Conservation (phyloP, 495 filamentous ascomycete species). For the Chlorociboria aeruginascens region DNA sequence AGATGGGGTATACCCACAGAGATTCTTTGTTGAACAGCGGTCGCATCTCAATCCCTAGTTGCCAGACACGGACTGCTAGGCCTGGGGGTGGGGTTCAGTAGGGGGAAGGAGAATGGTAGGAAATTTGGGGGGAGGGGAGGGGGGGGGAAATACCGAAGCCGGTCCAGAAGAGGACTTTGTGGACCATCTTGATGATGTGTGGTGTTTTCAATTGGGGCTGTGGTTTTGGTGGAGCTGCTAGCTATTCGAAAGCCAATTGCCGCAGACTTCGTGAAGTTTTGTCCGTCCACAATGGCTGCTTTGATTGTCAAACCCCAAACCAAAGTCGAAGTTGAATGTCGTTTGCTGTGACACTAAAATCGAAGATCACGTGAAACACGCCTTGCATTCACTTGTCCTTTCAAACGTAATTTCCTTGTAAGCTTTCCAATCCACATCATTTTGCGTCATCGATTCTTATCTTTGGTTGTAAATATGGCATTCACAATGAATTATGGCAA, state of each 20-base stretch:
- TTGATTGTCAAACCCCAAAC: background rate
- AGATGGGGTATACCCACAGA: constrained; percentile 87
- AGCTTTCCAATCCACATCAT: too few species aligned
- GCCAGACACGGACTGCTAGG: constrained; percentile 81
- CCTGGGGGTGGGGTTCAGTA: constrained; percentile 36
- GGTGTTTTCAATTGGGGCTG: background rate
- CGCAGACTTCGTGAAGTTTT: background rate
- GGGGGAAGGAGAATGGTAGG: background rate
- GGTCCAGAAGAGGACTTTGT: constrained; percentile 88
- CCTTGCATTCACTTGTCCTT: background rate
- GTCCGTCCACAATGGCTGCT: constrained; percentile 9
- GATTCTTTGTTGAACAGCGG: constrained; percentile 70
- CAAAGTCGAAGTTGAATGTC: background rate
- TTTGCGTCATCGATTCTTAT: background rate
- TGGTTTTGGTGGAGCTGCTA: background rate
- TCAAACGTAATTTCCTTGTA: too few species aligned
- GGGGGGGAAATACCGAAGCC: constrained; percentile 69
- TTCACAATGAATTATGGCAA: constrained; percentile 10
- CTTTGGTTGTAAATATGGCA: constrained; percentile 3
- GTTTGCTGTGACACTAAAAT: background rate
- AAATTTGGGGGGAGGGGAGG: background rate
- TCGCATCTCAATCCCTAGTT: constrained; percentile 97
- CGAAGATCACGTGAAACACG: background rate
- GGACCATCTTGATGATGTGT: constrained; percentile 31
- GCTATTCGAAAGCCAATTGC: background rate